A percentile compares a stretch with the other conserved stretches of the same genome.
Evolutionary conservation across 306 rosid genomes (phyloP).

Genomic region (Gastrolobium bilobum): DNA sequence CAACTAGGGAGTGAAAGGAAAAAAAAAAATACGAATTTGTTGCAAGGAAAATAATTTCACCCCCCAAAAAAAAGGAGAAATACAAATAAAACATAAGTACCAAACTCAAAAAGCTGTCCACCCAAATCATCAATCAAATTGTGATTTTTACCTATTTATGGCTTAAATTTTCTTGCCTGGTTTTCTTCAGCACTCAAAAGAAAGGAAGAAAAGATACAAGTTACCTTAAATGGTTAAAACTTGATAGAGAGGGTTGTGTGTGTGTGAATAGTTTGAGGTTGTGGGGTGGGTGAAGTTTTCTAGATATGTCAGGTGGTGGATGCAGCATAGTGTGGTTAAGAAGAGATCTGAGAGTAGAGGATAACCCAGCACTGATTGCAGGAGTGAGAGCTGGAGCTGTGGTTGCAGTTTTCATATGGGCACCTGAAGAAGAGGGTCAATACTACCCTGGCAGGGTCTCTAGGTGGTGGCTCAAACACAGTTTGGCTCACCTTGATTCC

Average conservation of each 20-base stretch:
- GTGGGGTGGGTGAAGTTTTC: slow-evolving; percentile 40
- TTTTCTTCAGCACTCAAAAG: slow-evolving; percentile 7
- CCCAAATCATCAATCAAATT: slow-evolving; percentile 25
- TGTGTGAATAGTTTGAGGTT: slow-evolving; percentile 18
- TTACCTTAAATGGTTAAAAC: slow-evolving; percentile 44
- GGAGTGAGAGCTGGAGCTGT: slow-evolving; percentile 87
- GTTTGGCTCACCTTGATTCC: slow-evolving; percentile 83
- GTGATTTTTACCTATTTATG: slow-evolving; percentile 40
- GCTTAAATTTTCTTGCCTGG: slow-evolving; percentile 43
- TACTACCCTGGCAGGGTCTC: slow-evolving; percentile 86
- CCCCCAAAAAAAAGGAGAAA: slow-evolving; percentile 30
- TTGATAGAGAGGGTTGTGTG: slow-evolving; percentile 29
- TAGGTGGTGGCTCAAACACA: slow-evolving; percentile 92
- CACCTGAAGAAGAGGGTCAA: slow-evolving; percentile 93
- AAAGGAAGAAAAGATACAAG: slow-evolving; percentile 38
- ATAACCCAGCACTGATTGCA: slow-evolving; percentile 84
- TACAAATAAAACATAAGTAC: slow-evolving; percentile 30
- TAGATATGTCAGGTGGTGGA: slow-evolving; percentile 86
- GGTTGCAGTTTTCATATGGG: slow-evolving; percentile 84
- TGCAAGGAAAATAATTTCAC: slow-evolving; percentile 28
- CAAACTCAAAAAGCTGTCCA: slow-evolving; percentile 16
- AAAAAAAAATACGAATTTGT: neutral
- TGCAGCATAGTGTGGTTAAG: slow-evolving; percentile 97
- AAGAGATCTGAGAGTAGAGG: slow-evolving; percentile 93
- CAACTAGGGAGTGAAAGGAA: slow-evolving; percentile 50